These are phyloP conservation scores for Polytrichum formosum DNA, from an alignment of 225 moss, liverwort and hornwort genomes.

Conservation along the genomic window DNA sequence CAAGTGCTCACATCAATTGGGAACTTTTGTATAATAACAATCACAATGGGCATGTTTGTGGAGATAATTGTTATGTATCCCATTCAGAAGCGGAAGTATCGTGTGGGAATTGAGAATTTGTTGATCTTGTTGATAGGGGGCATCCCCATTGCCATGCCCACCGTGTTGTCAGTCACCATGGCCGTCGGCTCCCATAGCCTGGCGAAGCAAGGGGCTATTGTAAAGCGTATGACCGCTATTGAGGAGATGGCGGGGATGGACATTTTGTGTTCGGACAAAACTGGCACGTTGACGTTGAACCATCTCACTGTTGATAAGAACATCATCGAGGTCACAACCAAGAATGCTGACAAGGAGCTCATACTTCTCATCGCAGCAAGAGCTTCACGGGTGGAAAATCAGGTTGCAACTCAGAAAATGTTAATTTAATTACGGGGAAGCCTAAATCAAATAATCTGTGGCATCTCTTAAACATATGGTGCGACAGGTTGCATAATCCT, in stretches of 20 bases:
- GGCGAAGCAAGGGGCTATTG: constrained; percentile 64
- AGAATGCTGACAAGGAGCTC: constrained; percentile 28
- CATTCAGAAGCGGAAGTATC: constrained; percentile 52
- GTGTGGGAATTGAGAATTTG: constrained; percentile 57
- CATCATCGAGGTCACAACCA: constrained; percentile 44
- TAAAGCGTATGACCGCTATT: constrained; percentile 73
- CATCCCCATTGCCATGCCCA: constrained; percentile 68
- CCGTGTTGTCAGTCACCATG: constrained; percentile 67
- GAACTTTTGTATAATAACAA: constrained; percentile 54
- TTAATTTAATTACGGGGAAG: background rate
- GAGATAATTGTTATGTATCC: constrained; percentile 61
- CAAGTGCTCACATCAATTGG: constrained; percentile 56
- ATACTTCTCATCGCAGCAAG: constrained; percentile 38
- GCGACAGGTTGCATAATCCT: too few species aligned
- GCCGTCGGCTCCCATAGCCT: constrained; percentile 68
- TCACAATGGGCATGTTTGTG: constrained; percentile 39
- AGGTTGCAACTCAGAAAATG: constrained; percentile 16
- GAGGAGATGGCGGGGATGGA: constrained; percentile 86
- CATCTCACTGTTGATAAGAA: constrained; percentile 57
- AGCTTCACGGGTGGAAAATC: constrained; percentile 45
- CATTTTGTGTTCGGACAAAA: constrained; percentile 70
- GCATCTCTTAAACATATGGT: background rate
- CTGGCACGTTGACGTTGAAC: constrained; percentile 70
- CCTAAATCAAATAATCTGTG: background rate
- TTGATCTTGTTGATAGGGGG: constrained; percentile 65